phyloP scores from a whole-genome alignment of 2,329 filamentous ascomycete species.

The Verticillium isaacii region DNA sequence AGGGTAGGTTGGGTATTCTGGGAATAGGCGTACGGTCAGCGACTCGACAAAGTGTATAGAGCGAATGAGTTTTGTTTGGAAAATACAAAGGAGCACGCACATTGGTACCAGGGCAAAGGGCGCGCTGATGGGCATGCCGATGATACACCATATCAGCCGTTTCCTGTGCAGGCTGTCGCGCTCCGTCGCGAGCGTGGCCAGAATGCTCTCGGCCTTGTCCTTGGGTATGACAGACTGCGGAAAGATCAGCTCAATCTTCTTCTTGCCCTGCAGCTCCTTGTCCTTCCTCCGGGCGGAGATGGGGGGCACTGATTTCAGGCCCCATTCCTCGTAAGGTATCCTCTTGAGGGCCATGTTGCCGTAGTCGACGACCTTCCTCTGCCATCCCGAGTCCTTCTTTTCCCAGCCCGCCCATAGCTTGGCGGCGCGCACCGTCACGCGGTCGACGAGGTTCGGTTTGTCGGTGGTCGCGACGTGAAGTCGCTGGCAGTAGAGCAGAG shows the following conservation, averaged over 20 bases:
- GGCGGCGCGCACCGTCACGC: constrained; percentile 64
- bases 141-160: constrained; percentile 74
- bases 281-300: constrained; percentile 62
- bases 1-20: constrained; percentile 88
- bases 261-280: constrained; percentile 57
- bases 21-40: neutral
- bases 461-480: constrained; percentile 52
- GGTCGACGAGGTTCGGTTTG: constrained; percentile 58
- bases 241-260: constrained; percentile 70
- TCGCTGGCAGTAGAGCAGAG: constrained; percentile 87
- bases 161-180: constrained; percentile 72
- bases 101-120: constrained; percentile 82
- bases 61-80: neutral
- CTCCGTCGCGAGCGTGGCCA: constrained; percentile 72
- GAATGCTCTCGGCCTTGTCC: constrained; percentile 57
- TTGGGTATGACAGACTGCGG: constrained; percentile 65
- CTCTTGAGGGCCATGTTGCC: constrained; percentile 81
- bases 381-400: constrained; percentile 78
- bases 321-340: constrained; percentile 97
- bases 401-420: constrained; percentile 85
- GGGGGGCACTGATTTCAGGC: constrained; percentile 87
- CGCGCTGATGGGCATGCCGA: constrained; percentile 76
- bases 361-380: constrained; percentile 78
- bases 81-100: constrained; percentile 47
- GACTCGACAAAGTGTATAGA: neutral